phyloP scores from a whole-genome alignment of 345 rosid species.

The Carallia brachiata region DNA sequence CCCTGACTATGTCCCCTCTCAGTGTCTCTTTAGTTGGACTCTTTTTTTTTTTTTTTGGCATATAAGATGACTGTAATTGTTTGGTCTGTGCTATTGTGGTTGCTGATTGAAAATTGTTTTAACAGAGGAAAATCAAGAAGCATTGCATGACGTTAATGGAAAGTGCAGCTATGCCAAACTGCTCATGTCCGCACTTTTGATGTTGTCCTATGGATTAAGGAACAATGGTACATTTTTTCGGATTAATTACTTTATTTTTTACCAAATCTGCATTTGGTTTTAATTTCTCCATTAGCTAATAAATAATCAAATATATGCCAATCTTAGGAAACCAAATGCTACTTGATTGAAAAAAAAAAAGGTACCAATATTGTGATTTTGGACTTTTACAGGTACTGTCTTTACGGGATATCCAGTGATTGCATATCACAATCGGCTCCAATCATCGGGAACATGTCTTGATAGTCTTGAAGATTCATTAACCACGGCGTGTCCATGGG shows the following conservation, averaged over 20 bases:
- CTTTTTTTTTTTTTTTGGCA: no score
- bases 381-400: slow-evolving; percentile 25
- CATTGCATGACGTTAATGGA: not conserved
- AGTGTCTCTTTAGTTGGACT: no score
- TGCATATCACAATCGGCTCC: slow-evolving; percentile 70
- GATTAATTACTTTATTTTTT: not conserved
- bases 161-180: slow-evolving; percentile 13
- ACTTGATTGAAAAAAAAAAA: no score
- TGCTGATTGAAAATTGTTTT: not conserved
- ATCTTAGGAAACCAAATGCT: no score
- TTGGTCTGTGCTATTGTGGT: not conserved
- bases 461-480: slow-evolving; percentile 51
- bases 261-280: no score
- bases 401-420: slow-evolving; percentile 75
- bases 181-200: not conserved
- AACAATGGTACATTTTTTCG: slow-evolving; percentile 19
- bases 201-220: slow-evolving; percentile 21
- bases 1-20: no score
- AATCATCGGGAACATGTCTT: slow-evolving; percentile 78
- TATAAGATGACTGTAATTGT: no score
- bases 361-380: not conserved
- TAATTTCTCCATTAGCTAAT: no score
- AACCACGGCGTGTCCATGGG: slow-evolving; percentile 76
- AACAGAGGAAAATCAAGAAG: slow-evolving; percentile 29
- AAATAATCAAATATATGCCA: no score